phyloP scores from a whole-genome alignment of 2,329 filamentous ascomycete genomes.

The Alternaria solani region DNA sequence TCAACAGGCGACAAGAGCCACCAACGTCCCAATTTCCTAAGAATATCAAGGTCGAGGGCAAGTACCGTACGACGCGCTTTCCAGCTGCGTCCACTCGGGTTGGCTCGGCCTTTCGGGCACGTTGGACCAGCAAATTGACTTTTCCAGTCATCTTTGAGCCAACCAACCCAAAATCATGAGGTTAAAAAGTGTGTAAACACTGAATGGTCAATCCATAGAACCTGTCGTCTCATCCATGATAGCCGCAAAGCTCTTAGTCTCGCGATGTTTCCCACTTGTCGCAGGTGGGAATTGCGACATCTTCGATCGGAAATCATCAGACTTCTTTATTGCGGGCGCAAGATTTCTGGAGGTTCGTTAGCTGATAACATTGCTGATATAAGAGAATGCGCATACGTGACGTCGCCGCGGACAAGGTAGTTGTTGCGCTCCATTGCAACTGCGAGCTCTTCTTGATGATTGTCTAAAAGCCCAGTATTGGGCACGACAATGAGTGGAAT shows the following conservation, averaged over 20 bases:
- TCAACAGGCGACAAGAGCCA: neutral
- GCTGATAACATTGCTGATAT: neutral
- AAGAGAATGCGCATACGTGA: conserved; percentile 63
- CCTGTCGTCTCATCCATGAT: conserved; percentile 50
- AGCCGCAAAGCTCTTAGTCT: conserved; percentile 46
- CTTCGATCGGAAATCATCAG: conserved; percentile 52
- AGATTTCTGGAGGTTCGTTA: conserved; percentile 53
- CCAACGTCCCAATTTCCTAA: neutral
- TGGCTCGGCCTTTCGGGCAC: neutral
- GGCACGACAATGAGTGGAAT: conserved; percentile 88
- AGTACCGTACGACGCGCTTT: neutral
- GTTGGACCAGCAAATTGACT: neutral
- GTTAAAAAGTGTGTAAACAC: accelerated
- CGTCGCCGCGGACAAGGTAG: conserved; percentile 76
- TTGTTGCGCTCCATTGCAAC: conserved; percentile 75
- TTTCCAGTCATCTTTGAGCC: neutral
- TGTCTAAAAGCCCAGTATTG: conserved; percentile 81
- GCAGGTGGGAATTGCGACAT: conserved; percentile 47
- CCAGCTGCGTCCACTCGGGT: neutral
- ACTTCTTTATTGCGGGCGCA: conserved; percentile 55
- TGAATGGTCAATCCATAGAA: conserved; percentile 37
- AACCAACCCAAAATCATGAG: neutral
- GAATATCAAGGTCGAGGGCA: neutral
- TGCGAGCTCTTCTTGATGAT: conserved; percentile 91
- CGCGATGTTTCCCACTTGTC: conserved; percentile 46